These are phyloP conservation scores for Venturia asperata DNA, from an alignment of 2,329 filamentous ascomycete species.

Conservation along the genomic window DNA sequence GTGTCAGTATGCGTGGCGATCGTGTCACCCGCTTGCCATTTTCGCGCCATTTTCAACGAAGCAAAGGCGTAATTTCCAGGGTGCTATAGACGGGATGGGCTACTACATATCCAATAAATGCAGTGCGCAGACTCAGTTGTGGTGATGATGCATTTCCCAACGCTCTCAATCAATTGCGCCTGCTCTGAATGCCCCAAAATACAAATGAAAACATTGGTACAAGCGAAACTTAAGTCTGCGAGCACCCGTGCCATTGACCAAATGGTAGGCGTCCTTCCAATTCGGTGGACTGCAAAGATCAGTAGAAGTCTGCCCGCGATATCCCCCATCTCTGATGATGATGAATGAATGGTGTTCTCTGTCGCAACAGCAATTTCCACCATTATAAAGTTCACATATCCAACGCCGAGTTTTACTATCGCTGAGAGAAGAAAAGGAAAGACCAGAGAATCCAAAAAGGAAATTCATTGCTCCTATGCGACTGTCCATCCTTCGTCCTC, in stretches of 20 bases:
- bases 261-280: background rate
- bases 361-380: background rate
- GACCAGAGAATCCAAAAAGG: background rate
- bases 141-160: background rate
- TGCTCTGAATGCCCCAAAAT: background rate
- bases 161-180: conserved; percentile 5
- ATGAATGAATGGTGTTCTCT: background rate
- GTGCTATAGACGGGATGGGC: background rate
- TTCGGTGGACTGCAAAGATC: background rate
- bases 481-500: conserved; percentile 15
- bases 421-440: background rate
- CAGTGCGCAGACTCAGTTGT: background rate
- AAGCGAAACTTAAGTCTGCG: background rate
- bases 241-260: background rate
- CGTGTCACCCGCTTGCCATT: background rate
- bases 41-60: background rate
- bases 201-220: background rate
- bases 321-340: background rate
- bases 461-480: background rate
- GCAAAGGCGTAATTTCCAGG: background rate
- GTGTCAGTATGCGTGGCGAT: too few species aligned
- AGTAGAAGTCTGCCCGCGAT: background rate
- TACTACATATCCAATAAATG: conserved; percentile 5
- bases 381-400: conserved; percentile 11
- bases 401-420: conserved; percentile 6